phyloP scores from a whole-genome alignment of 805 yeast species.

The Isabelozyma gotoi region DNA sequence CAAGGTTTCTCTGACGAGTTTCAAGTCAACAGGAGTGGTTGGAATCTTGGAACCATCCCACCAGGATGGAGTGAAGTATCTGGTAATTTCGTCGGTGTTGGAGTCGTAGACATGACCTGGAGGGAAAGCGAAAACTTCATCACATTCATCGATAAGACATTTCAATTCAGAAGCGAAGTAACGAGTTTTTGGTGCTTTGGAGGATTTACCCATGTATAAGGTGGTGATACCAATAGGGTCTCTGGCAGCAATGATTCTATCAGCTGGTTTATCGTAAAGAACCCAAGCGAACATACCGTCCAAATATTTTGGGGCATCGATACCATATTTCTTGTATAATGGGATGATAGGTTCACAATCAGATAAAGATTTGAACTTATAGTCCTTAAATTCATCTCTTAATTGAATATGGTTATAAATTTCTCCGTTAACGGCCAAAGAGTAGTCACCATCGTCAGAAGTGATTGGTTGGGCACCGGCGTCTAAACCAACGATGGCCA shows the following conservation, averaged over 20 bases:
- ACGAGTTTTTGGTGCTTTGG: constrained; percentile 68
- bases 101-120: constrained; percentile 98
- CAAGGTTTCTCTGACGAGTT: constrained; percentile 69
- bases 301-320: constrained; percentile 86
- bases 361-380: constrained; percentile 77
- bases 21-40: constrained; percentile 70
- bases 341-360: constrained; percentile 99
- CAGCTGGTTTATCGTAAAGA: constrained; percentile 77
- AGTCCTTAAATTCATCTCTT: constrained; percentile 72
- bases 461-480: constrained; percentile 98
- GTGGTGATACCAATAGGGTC: constrained; percentile 98
- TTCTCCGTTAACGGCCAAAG: constrained; percentile 94
- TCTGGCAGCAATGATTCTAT: constrained; percentile 93
- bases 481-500: constrained; percentile 96
- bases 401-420: constrained; percentile 93
- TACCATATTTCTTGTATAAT: constrained; percentile 77
- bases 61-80: constrained; percentile 94
- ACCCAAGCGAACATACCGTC: constrained; percentile 99
- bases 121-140: constrained; percentile 88
- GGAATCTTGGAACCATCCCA: constrained; percentile 83
- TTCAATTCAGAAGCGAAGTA: constrained; percentile 94
- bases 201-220: constrained; percentile 86
- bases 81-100: constrained; percentile 74
- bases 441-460: constrained; percentile 69
- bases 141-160: constrained; percentile 93